Evolutionary conservation across 106 monocot genomes (phyloP).

Genomic region (Hemerocallis citrina): DNA sequence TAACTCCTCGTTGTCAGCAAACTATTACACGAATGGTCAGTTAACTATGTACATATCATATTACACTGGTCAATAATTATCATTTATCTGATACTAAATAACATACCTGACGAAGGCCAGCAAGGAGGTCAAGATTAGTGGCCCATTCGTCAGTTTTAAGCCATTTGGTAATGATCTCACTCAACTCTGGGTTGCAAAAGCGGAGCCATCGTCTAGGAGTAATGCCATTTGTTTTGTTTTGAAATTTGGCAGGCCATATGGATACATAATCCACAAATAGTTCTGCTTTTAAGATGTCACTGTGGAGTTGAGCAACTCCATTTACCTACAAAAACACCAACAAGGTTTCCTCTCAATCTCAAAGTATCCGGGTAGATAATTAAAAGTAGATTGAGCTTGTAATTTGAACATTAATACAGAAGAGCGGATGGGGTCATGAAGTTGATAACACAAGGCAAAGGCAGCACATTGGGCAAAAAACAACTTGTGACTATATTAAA

Average conservation of each 20-base stretch:
- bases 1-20: slow-evolving; percentile 67
- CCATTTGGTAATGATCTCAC: slow-evolving; percentile 84
- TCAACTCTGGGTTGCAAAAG: slow-evolving; percentile 81
- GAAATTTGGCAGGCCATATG: slow-evolving; percentile 84
- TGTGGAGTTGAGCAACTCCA: slow-evolving; percentile 91
- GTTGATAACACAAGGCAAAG: not conserved
- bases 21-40: slow-evolving; percentile 22
- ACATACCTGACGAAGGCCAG: slow-evolving; percentile 70
- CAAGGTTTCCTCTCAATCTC: not conserved
- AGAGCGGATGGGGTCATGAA: not conserved
- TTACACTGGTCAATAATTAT: not conserved
- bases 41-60: not conserved
- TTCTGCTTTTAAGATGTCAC: slow-evolving; percentile 73
- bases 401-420: not conserved
- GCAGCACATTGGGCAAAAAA: not conserved
- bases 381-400: not conserved
- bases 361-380: not conserved
- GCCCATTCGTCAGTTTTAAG: slow-evolving; percentile 85
- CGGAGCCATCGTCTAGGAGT: slow-evolving; percentile 81
- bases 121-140: slow-evolving; percentile 78
- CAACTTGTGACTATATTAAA: not conserved
- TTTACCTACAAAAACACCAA: slow-evolving; percentile 52
- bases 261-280: slow-evolving; percentile 76
- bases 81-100: not conserved
- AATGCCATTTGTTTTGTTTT: slow-evolving; percentile 97